These are phyloP conservation scores for Krasilnikovozyma curviuscula DNA, from an alignment of 768 basidiomycete species.

Conservation along the genomic window DNA sequence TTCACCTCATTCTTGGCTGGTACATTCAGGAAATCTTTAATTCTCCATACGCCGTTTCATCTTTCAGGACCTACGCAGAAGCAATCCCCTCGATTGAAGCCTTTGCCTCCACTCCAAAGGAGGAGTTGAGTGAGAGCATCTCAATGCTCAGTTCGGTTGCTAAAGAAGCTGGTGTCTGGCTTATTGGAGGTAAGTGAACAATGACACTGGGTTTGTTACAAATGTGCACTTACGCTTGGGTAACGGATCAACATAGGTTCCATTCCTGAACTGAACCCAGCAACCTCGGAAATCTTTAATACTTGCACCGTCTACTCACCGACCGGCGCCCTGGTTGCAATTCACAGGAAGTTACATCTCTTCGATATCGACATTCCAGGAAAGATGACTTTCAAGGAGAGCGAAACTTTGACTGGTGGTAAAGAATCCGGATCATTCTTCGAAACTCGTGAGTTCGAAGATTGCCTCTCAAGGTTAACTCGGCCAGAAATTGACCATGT, in stretches of 20 bases:
- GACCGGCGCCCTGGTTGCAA: conserved; percentile 61
- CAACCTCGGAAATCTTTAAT: conserved; percentile 58
- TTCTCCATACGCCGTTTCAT: conserved; percentile 30
- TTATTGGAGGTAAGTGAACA: conserved; percentile 68
- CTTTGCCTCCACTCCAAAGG: conserved; percentile 10
- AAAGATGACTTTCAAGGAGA: conserved; percentile 34
- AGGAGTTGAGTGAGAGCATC: conserved; percentile 37
- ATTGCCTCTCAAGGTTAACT: not conserved
- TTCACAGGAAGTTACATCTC: conserved; percentile 83
- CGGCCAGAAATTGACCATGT: not conserved
- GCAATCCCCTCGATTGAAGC: conserved; percentile 13
- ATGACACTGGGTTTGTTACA: no score
- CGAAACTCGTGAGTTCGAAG: conserved; percentile 49
- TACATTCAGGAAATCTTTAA: conserved; percentile 29
- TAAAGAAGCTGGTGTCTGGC: conserved; percentile 57
- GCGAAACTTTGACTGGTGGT: conserved; percentile 67
- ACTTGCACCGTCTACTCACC: conserved; percentile 78
- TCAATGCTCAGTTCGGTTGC: conserved; percentile 64
- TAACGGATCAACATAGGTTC: conserved; percentile 39
- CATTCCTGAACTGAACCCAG: conserved; percentile 62
- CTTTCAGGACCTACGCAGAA: conserved; percentile 73
- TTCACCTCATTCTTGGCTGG: conserved; percentile 9
- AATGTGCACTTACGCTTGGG: not conserved
- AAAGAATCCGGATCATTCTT: conserved; percentile 52
- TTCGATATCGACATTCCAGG: conserved; percentile 82